Evolutionary conservation across 2,329 filamentous ascomycete species (phyloP).

Genomic region (Conoideocrella luteorostrata): DNA sequence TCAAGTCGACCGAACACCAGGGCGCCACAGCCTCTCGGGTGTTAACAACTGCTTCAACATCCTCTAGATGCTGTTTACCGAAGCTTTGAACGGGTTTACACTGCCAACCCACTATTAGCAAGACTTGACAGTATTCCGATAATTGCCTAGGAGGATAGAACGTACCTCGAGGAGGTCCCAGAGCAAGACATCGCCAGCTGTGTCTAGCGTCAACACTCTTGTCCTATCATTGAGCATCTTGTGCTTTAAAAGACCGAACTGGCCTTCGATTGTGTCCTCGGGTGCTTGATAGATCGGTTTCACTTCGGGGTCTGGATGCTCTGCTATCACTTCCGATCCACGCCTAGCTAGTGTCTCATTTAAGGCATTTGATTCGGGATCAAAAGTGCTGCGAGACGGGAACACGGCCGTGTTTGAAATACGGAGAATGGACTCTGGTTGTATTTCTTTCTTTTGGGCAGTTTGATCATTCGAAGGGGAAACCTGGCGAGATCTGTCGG

Average conservation of each 20-base stretch:
- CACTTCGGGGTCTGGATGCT: constrained; percentile 26
- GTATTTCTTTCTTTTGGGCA: constrained; percentile 57
- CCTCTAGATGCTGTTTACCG: constrained; percentile 88
- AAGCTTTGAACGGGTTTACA: constrained; percentile 87
- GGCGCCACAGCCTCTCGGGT: constrained; percentile 84
- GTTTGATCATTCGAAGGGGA: constrained; percentile 27
- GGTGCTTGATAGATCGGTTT: constrained; percentile 62
- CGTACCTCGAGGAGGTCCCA: constrained; percentile 86
- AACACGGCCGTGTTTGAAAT: constrained; percentile 81
- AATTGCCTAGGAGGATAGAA: neutral
- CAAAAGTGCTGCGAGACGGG: constrained; percentile 48
- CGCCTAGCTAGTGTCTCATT: constrained; percentile 37
- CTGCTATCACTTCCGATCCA: constrained; percentile 23
- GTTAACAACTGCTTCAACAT: constrained; percentile 81
- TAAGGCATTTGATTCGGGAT: constrained; percentile 49
- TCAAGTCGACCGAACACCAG: constrained; percentile 93
- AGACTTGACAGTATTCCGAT: neutral
- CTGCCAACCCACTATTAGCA: constrained; percentile 33
- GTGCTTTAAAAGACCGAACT: constrained; percentile 92
- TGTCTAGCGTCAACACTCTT: constrained; percentile 85
- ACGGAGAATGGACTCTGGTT: constrained; percentile 69
- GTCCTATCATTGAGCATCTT: constrained; percentile 85
- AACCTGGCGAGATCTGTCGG: constrained; percentile 26
- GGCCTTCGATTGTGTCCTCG: constrained; percentile 83
- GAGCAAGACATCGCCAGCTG: constrained; percentile 85